Evolutionary conservation across 495 filamentous ascomycete genomes (phyloP).

Genomic region (Penicillium arizonense): DNA sequence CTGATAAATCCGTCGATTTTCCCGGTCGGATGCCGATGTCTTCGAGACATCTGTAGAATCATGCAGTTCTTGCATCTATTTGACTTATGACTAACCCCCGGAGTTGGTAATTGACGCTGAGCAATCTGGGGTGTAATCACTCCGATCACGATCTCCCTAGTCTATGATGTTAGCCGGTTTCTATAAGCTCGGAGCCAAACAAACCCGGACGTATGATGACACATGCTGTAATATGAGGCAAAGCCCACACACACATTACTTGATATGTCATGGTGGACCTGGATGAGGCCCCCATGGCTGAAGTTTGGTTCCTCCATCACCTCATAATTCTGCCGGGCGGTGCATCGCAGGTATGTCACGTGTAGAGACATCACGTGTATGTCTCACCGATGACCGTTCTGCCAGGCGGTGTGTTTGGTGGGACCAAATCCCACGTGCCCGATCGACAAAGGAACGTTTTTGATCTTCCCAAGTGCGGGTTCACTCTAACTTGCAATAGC

Average conservation of each 20-base stretch:
- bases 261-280: constrained; percentile 14
- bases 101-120: constrained; percentile 15
- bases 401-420: background rate
- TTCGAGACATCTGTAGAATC: background rate
- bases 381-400: background rate
- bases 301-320: background rate
- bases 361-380: background rate
- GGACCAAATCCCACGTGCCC: constrained; percentile 15
- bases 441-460: constrained; percentile 12
- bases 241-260: background rate
- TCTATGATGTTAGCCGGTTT: constrained; percentile 16
- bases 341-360: background rate
- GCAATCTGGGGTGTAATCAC: constrained; percentile 8
- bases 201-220: too few species aligned
- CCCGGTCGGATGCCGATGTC: too few species aligned
- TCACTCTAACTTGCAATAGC: background rate
- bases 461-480: constrained; percentile 5
- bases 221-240: too few species aligned
- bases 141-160: background rate
- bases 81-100: background rate
- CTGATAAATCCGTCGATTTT: constrained; percentile 28
- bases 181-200: background rate
- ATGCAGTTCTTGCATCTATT: background rate
- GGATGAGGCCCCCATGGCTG: background rate
- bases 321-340: constrained; percentile 5